Evolutionary conservation across 352 stramenopile species (phyloP).

Genomic region (Phytophthora citrophthora): DNA sequence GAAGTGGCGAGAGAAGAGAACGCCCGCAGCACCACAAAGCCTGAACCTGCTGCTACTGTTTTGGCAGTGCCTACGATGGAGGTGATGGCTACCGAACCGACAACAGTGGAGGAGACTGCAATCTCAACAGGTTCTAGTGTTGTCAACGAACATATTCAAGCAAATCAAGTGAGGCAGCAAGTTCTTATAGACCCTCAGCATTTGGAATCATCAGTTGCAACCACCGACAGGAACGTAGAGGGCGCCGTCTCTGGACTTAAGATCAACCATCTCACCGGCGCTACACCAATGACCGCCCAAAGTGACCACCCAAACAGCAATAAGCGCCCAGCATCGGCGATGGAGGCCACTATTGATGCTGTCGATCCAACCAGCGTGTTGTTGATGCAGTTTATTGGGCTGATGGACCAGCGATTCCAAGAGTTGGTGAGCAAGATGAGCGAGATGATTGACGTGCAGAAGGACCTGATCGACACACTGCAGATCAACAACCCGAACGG

Average conservation of each 20-base stretch:
- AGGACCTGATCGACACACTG: constrained; percentile 67
- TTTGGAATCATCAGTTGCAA: constrained; percentile 1
- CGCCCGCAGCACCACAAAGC: constrained; percentile 10
- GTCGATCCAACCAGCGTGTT: constrained; percentile 46
- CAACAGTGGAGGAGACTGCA: constrained; percentile 2
- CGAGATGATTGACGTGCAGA: constrained; percentile 79
- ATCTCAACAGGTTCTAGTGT: constrained; percentile 2
- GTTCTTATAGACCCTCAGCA: constrained; percentile 16
- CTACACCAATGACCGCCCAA: neutral
- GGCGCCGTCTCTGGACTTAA: neutral
- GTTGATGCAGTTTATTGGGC: constrained; percentile 59
- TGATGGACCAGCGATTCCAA: constrained; percentile 78
- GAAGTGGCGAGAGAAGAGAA: constrained; percentile 77
- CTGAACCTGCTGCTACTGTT: constrained; percentile 7
- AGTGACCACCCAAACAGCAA: constrained; percentile 21
- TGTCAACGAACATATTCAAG: constrained; percentile 13
- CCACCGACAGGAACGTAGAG: constrained; percentile 6
- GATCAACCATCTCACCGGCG: neutral
- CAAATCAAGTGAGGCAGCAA: constrained; percentile 15
- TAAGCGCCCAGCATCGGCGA: constrained; percentile 36
- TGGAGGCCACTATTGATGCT: constrained; percentile 27
- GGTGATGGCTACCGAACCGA: neutral
- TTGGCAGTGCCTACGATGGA: constrained; percentile 1
- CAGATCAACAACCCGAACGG: constrained; percentile 47
- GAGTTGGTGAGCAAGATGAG: constrained; percentile 79